Conservation (phyloP, 192 early-diverging fungal genomes). For the Linnemannia elongata region DNA sequence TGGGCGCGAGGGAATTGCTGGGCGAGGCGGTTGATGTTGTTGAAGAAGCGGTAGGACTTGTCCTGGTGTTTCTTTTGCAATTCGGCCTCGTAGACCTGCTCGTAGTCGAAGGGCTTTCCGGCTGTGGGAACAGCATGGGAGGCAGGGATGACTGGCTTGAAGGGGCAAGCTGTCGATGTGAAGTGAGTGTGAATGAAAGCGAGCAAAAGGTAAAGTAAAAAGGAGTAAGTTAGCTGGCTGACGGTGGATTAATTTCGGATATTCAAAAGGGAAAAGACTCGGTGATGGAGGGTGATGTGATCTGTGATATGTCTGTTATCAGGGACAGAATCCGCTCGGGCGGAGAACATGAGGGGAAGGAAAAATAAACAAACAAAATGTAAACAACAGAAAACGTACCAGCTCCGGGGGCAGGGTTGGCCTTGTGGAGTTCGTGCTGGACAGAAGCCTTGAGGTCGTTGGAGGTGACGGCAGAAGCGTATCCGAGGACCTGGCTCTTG, state of each 20-base stretch:
- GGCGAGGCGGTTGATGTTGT: constrained; percentile 99
- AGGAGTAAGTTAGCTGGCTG: background rate
- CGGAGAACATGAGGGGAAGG: background rate
- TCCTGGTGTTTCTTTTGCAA: constrained; percentile 97
- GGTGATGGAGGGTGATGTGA: background rate
- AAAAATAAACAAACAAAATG: constrained; percentile 21
- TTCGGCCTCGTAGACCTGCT: constrained; percentile 85
- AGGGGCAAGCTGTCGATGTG: constrained; percentile 46
- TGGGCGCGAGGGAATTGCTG: constrained; percentile 94
- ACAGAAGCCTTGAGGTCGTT: constrained; percentile 49
- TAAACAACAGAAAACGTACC: constrained; percentile 19
- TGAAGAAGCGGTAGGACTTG: constrained; percentile 99
- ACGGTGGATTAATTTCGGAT: background rate
- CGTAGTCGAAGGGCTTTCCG: constrained; percentile 86
- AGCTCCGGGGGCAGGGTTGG: constrained; percentile 52
- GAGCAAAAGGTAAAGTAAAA: background rate
- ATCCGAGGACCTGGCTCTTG: constrained; percentile 53
- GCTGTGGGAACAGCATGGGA: constrained; percentile 56
- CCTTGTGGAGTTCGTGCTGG: constrained; percentile 49
- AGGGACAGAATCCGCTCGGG: background rate
- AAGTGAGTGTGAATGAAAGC: background rate
- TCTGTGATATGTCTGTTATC: background rate
- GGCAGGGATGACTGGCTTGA: constrained; percentile 54
- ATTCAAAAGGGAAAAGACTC: constrained; percentile 10
- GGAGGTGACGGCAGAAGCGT: constrained; percentile 45